phyloP scores from a whole-genome alignment of 108 stramenopile species.

The Fistulifera pelliculosa region DNA sequence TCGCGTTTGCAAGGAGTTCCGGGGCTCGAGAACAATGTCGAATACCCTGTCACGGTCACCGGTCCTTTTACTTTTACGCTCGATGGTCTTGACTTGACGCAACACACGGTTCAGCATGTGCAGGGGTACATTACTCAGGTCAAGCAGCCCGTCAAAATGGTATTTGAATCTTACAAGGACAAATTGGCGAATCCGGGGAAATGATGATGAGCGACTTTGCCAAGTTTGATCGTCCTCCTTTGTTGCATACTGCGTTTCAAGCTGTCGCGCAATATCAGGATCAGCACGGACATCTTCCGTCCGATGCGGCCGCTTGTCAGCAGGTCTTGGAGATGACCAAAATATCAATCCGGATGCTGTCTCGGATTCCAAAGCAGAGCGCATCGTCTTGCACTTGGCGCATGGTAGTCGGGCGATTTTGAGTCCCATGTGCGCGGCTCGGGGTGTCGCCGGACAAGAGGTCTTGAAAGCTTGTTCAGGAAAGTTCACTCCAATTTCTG shows the following conservation, averaged over 20 bases:
- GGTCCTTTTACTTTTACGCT: conserved; percentile 92
- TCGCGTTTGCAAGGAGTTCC: conserved; percentile 76
- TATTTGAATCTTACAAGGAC: conserved; percentile 76
- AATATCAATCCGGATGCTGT: conserved; percentile 39
- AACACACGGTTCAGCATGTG: conserved; percentile 5
- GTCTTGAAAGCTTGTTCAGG: conserved; percentile 97
- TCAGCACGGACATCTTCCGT: conserved; percentile 55
- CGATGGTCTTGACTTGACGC: conserved; percentile 38
- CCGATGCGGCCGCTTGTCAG: conserved; percentile 50
- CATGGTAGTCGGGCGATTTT: conserved; percentile 76
- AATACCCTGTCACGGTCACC: conserved; percentile 74
- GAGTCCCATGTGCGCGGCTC: conserved; percentile 90
- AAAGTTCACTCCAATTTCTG: conserved; percentile 95
- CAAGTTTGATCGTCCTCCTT: conserved; percentile 89
- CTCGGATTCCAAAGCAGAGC: conserved; percentile 31
- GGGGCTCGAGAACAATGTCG: conserved; percentile 49
- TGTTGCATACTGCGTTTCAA: conserved; percentile 82
- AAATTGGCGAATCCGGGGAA: conserved; percentile 76
- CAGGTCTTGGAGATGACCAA: conserved; percentile 69
- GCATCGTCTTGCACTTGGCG: conserved; percentile 70
- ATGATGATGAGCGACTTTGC: conserved; percentile 96
- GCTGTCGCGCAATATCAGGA: conserved; percentile 59
- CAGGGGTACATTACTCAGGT: conserved; percentile 94
- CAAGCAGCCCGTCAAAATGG: conserved; percentile 81
- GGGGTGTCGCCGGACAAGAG: conserved; percentile 98